These are phyloP conservation scores for Cystofilobasidium capitatum DNA, from an alignment of 768 basidiomycete species.

Conservation along the genomic window DNA sequence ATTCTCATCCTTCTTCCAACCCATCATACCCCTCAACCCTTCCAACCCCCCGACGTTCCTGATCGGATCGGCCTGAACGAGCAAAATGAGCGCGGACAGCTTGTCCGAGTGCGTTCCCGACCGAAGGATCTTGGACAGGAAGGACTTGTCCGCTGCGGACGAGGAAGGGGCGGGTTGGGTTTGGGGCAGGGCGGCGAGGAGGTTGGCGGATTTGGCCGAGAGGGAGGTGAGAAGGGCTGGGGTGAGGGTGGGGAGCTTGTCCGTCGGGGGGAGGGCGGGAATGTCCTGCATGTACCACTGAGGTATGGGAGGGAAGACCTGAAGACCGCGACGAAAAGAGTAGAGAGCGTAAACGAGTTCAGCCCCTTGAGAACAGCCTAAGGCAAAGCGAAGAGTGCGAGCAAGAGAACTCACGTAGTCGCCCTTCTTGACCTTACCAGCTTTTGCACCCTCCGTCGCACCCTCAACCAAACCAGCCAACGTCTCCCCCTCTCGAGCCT, in stretches of 20 bases:
- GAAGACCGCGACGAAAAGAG: neutral
- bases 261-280: constrained; percentile 41
- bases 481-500: constrained; percentile 27
- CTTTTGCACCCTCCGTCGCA: constrained; percentile 4
- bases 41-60: constrained; percentile 77
- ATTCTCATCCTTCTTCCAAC: constrained; percentile 56
- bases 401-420: constrained; percentile 20
- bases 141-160: constrained; percentile 62
- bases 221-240: constrained; percentile 45
- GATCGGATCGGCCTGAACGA: constrained; percentile 77
- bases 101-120: constrained; percentile 86
- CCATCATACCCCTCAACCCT: constrained; percentile 62
- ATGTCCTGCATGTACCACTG: constrained; percentile 51
- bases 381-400: constrained; percentile 18
- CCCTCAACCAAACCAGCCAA: constrained; percentile 5
- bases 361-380: constrained; percentile 8
- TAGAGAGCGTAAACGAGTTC: neutral
- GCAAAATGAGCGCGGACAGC: constrained; percentile 76
- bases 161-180: constrained; percentile 30
- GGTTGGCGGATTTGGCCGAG: constrained; percentile 46
- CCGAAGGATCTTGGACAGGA: constrained; percentile 73
- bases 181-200: constrained; percentile 27
- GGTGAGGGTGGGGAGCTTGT: constrained; percentile 40
- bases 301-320: constrained; percentile 41
- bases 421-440: constrained; percentile 30